Base-by-base conservation (phyloP, 495 filamentous ascomycete species). In the Trichodelitschia bisporula region DNA sequence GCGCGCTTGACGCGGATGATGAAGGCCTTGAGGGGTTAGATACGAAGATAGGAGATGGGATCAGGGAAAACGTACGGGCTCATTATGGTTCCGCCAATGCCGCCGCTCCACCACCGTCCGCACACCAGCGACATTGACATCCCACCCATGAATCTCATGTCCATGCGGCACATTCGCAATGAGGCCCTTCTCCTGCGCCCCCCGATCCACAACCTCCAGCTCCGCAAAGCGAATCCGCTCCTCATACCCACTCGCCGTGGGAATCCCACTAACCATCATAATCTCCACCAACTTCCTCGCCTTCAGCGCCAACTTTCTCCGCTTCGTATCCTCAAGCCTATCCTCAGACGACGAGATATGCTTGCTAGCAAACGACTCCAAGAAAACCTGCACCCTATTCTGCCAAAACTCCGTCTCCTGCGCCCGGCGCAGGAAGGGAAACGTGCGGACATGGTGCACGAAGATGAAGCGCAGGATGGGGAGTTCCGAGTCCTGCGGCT, bases 381-480 rank as follows among this genome's bases (percentile, higher is more conserved):
- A 62, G 42, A 95, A 97, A 49, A 83, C 69, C 61, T 97, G 86
- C 29, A 97, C 54, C 49, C 91, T 92, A 43, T 95, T 79, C 54
- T 97, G 86, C 86, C 86, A 97, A 42, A 97, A 97, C 49, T 97
- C 84, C 61, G 92, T 90, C 62, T 97, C 86, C 38, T 66, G 73
- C 15, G 86, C 86, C 59, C 82, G 73, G 48, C 95, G 78, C 31
- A 97, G 62, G 46, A 97, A 97, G 0, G 86, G 86, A 40, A 97
- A 97, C 40, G 95, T 90, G 33, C 86, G 77, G 36, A 97, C 68
- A 67, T 95, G 82, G 44, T 95, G 76, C 26, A 95, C 89, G 51
- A 97, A 97, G 43, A 95, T 90, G 49, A 91, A 95, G 36, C 86
- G 67, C 34, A 97, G 59, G 30, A 95, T 77, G 14, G 86, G 86